Evolutionary conservation across 2,329 filamentous ascomycete genomes (phyloP).

Genomic region (Blastomyces parvus): DNA sequence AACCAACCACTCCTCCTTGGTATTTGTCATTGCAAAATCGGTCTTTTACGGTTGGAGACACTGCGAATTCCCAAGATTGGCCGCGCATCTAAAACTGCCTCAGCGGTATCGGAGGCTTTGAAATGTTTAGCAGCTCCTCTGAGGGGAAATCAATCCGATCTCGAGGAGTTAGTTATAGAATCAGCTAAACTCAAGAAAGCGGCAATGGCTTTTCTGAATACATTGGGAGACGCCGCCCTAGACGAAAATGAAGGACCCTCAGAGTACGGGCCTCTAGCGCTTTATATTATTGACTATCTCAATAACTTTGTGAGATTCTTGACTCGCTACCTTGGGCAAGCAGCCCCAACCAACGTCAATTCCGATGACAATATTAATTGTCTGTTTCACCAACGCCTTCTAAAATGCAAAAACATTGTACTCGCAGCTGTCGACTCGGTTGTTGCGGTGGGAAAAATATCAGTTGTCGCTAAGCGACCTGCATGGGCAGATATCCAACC

Average conservation of each 20-base stretch:
- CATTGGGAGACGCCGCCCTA: slow-evolving; percentile 18
- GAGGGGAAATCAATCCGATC: slow-evolving; percentile 31
- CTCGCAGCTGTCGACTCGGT: slow-evolving; percentile 34
- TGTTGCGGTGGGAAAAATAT: slow-evolving; percentile 32
- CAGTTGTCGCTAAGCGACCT: slow-evolving; percentile 28
- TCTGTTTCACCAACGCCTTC: slow-evolving; percentile 26
- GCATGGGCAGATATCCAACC: slow-evolving; percentile 32
- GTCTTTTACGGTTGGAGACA: slow-evolving; percentile 29
- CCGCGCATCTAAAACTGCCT: slow-evolving; percentile 16
- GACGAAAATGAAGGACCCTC: slow-evolving; percentile 14
- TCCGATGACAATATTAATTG: slow-evolving; percentile 24
- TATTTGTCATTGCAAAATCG: slow-evolving; percentile 33
- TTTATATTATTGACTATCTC: slow-evolving; percentile 29
- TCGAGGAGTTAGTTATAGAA: slow-evolving; percentile 38
- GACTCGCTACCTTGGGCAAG: slow-evolving; percentile 32
- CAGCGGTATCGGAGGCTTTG: slow-evolving; percentile 28
- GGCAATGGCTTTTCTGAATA: slow-evolving; percentile 24
- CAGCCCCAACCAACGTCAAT: slow-evolving; percentile 17
- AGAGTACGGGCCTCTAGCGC: slow-evolving; percentile 14
- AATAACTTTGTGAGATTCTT: slow-evolving; percentile 34
- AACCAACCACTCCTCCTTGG: slow-evolving; percentile 29
- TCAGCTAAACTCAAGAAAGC: slow-evolving; percentile 36
- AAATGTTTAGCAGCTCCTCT: slow-evolving; percentile 28
- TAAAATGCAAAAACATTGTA: slow-evolving; percentile 29
- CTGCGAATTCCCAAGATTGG: slow-evolving; percentile 20